These are phyloP conservation scores for Ustilago curta DNA, from an alignment of 1,284 basidiomycete genomes.

Conservation along the genomic window DNA sequence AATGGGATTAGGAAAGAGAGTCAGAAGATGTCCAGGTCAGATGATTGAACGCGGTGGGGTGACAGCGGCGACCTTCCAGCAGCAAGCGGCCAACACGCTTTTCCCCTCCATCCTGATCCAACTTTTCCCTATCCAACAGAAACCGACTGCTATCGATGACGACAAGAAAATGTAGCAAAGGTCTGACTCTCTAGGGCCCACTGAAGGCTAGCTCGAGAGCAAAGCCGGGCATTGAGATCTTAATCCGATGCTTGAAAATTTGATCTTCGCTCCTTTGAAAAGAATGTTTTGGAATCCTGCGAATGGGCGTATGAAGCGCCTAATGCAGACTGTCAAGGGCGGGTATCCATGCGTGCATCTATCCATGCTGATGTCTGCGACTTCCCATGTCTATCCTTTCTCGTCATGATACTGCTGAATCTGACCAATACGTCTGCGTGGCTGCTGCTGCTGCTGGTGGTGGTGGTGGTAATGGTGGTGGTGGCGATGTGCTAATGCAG, in stretches of 20 bases:
- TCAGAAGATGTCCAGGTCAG: slow-evolving; percentile 15
- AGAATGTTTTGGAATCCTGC: slow-evolving; percentile 65
- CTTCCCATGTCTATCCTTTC: not conserved
- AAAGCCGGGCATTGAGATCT: slow-evolving; percentile 62
- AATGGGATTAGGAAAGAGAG: not conserved
- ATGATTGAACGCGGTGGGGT: too few species aligned
- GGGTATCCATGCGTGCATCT: slow-evolving; percentile 7
- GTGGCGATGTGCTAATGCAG: not conserved
- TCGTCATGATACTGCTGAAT: not conserved
- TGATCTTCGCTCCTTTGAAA: slow-evolving; percentile 61
- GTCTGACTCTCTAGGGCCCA: slow-evolving; percentile 67
- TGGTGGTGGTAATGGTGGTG: not conserved
- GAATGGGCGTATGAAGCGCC: slow-evolving; percentile 47
- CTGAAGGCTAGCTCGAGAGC: slow-evolving; percentile 28
- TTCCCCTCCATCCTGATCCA: not conserved
- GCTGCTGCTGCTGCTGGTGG: slow-evolving; percentile 12
- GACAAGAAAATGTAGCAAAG: slow-evolving; percentile 54
- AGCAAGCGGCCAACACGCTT: not conserved
- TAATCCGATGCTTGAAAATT: slow-evolving; percentile 56
- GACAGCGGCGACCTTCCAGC: not conserved
- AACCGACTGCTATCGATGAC: not conserved
- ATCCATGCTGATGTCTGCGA: not conserved
- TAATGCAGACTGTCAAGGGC: slow-evolving; percentile 68
- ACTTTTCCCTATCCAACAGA: not conserved
- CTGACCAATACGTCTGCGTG: not conserved